Evolutionary conservation across 129 eudicot genomes (phyloP).

Genomic region (Lonicera japonica): DNA sequence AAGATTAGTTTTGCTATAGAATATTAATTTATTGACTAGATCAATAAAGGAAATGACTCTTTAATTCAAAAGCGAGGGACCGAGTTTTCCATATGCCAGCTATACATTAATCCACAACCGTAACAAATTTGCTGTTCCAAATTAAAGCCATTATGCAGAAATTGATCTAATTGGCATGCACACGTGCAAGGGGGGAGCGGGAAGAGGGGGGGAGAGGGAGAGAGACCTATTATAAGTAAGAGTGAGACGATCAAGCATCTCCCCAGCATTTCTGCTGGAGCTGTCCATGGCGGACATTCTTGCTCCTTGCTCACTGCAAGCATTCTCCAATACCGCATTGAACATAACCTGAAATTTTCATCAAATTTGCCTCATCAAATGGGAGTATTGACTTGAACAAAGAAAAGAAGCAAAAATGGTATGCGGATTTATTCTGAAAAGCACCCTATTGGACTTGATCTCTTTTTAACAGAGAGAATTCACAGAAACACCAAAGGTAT

Average conservation of each 20-base stretch:
- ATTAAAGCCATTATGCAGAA: too few relatives aligned
- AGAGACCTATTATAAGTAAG: conserved; percentile 89
- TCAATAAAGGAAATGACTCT: too few relatives aligned
- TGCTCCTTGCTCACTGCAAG: conserved; percentile 99
- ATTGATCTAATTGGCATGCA: too few relatives aligned
- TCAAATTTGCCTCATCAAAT: not conserved
- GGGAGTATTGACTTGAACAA: not conserved
- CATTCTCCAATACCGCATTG: conserved; percentile 93
- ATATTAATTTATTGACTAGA: too few relatives aligned
- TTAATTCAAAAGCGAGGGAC: too few relatives aligned
- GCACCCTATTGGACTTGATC: not conserved
- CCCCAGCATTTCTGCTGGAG: conserved; percentile 98
- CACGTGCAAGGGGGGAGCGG: too few relatives aligned
- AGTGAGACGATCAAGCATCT: conserved; percentile 98
- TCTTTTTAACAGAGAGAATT: not conserved
- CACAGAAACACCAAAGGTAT: not conserved
- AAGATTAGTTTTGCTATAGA: too few relatives aligned
- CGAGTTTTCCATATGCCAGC: too few relatives aligned
- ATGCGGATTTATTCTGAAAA: not conserved
- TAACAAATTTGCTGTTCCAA: too few relatives aligned
- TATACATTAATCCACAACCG: too few relatives aligned
- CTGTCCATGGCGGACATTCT: conserved; percentile 99
- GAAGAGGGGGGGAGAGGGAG: conserved; percentile 6
- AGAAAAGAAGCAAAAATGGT: not conserved
- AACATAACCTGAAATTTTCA: conserved; percentile 64